Evolutionary conservation across 2,329 filamentous ascomycete genomes (phyloP), one percentile per base, ranked within the genome.

Genomic region (Cordyceps pruinosa): DNA sequence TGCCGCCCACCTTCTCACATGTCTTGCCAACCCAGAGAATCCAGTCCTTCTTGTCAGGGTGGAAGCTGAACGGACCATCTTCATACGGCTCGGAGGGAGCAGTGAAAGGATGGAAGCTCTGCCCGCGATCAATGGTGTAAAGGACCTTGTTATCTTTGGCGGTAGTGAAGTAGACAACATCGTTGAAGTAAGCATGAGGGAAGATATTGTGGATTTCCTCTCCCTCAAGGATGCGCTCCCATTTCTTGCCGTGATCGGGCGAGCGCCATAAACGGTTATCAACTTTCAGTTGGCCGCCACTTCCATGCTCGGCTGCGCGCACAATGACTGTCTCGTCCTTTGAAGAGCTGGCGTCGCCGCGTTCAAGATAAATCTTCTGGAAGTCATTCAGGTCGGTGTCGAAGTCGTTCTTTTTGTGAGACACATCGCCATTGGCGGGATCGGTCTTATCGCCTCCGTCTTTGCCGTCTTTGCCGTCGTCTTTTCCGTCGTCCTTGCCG

Each of bases 91-190:
- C 80, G 42, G 82, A 77, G 1, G 87, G 88, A 3, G 87, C 84
- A 58, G 89, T 72, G 71, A 97, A 96, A 49, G 76, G 78, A 68
- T 89, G 82, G 63, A 94, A 88, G 61, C 77, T 85, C 41, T 84
- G 76, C 19, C 89, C 92, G 54, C 89, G 85, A 67, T 97, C 86
- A 37, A 87, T 80, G 1, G 91, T 94, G 70, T 95, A 97, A 64
- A 86, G 87, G 1, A 94, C 85, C 59, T 70, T 73, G 56, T 85
- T 82, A 12, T 69, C 69, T 2, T 77, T 75, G 0, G 76, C 71
- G 0, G 92, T 96, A 28, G 96, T 78, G 73, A 99, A 91, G 71
- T 89, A 99, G 28, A 94, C 88, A 41, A 86, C 81, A 66, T 97
- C 90, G 65, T 89, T 90, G 71, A 90, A 87, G 72, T 91, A 88